Evolutionary conservation across 2,329 filamentous ascomycete genomes (phyloP), one percentile per base, ranked within the genome.

Genomic region (Penicillium freii): DNA sequence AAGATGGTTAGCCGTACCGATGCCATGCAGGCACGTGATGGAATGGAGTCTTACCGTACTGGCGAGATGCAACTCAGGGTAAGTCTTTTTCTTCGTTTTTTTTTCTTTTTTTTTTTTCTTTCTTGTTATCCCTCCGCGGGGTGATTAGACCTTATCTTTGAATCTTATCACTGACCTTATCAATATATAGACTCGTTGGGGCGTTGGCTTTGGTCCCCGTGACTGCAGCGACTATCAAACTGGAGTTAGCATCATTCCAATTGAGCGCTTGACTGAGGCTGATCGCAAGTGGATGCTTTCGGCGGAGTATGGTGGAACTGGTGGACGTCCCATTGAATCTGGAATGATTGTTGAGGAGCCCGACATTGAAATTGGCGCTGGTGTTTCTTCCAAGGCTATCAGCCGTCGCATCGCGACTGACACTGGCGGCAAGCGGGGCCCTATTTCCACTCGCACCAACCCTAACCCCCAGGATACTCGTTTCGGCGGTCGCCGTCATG

Each of bases 201-300:
- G 94, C 64, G 94, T 99, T 48, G 94, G 94, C 17, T 99, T 97
- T 70, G 94, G 94, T 3, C 94, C 94, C 45, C 87, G 94, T 69
- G 94, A 99, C 73, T 99, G 94, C 80, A 96, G 92, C 73, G 92
- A 99, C 76, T 99, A 99, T 75, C 84, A 87, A 64, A 94, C 88
- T 11, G 94, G 94, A 50, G 83, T 97, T 74, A 97, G 92, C 73
- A 80, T 96, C 54, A 97, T 99, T 62, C 94, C 94, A 1, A 94
- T 99, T 63, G 84, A 88, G 66, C 89, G 92, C 68, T 84, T 99
- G 56, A 99, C 94, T 1, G 94, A 99, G 66, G 94, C 94, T 27
- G 94, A 99, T 77, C 86, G 91, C 61, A 97, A 97, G 76, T 99
- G 94, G 94, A 91, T 97, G 82, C 78, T 96, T 63, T 96, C 87